Base-by-base conservation (phyloP, 345 rosid genomes). In the Excoecaria agallocha region DNA sequence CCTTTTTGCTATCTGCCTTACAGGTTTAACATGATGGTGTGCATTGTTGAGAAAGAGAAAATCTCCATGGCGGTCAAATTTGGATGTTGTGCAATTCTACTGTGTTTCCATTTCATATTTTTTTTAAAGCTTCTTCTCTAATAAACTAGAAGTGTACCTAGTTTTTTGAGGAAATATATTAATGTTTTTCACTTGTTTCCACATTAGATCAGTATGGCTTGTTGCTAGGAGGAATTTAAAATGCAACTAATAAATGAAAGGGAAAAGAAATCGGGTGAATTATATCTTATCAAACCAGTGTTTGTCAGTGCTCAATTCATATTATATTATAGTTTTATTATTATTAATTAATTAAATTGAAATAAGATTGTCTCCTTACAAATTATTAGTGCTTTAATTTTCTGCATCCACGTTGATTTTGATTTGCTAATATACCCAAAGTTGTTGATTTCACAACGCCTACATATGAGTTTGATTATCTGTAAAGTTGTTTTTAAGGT, bases 121-220 rank as follows among this genome's bases (percentile, higher is more conserved):
- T 67, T 50, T 50, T 45, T 43, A n/a, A n/a, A 30, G 30, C 30
- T 43, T 37, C 11, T 38, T 22, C 1, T 75, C 41, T 41, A 68
- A 68, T 75, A 75, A 75, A n/a, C 56, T 57, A 59, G 49, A 48
- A 17, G 43, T 54, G 39, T 73, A 61, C 3, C 12, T 22, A 25
- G 15, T 8, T 65, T 66, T 66, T 43, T 8, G 37, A 65, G 39
- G 17, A 73, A 50, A 17, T 55, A 20, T 55, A 55, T 55, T 30
- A 30, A 30, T 30, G 30, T 30, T 30, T 30, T 30, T 30, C 30
- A 30, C 30, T 30, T 30, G 30, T 30, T 30, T 30, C 30, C 30
- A 30, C 30, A 30, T 30, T 19, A 52, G 56, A 52, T 52, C n/a
- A 13, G 56, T 52, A 52, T 30, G 56, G 25, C 11, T 55, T 55